Evolutionary conservation across 148 eudicot genomes (phyloP).

Genomic region (Salicornia ramosissima): DNA sequence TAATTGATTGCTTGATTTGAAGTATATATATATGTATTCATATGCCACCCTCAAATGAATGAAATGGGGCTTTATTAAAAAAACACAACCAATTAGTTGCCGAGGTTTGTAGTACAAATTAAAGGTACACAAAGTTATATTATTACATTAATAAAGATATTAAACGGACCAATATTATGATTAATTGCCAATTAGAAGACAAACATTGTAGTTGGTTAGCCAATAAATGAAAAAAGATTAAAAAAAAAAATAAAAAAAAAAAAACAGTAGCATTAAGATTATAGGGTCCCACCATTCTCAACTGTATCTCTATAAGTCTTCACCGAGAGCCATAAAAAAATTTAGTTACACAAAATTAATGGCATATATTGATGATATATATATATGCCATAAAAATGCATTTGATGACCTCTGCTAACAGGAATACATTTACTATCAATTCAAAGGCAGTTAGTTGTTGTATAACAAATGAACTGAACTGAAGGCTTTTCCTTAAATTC

Average conservation of each 20-base stretch:
- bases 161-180: neutral
- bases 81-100: neutral
- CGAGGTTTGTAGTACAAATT: neutral
- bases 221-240: constrained; percentile 1
- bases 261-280: neutral
- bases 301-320: neutral
- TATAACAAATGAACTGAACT: neutral
- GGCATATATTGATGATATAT: too few species aligned
- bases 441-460: constrained; percentile 24
- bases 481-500: constrained; percentile 3
- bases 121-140: neutral
- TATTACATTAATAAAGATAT: neutral
- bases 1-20: too few species aligned
- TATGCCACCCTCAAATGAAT: neutral
- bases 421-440: constrained; percentile 21
- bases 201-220: neutral
- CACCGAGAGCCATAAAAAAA: neutral
- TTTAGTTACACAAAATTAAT: constrained; percentile 7
- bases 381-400: constrained; percentile 11
- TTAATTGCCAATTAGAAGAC: neutral
- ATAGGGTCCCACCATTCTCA: constrained; percentile 9
- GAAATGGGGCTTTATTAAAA: neutral
- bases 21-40: too few species aligned
- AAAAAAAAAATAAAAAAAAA: neutral
- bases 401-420: constrained; percentile 17